Conservation (phyloP, 1,284 basidiomycete species). For the Taiwanofungus camphoratus region DNA sequence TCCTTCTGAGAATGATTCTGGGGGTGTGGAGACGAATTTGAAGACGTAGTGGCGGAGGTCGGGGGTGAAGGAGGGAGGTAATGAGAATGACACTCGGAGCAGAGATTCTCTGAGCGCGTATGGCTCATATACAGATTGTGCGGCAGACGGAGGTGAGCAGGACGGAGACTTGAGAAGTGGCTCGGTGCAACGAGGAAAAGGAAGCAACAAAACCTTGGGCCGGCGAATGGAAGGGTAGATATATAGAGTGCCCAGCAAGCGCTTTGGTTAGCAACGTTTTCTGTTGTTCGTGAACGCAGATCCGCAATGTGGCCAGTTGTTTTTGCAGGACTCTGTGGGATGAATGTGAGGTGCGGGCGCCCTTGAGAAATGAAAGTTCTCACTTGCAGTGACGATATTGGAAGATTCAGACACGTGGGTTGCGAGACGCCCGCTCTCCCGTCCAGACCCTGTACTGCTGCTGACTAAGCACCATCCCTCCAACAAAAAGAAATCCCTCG, state of each 20-base stretch:
- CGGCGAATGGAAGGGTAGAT: slow-evolving; percentile 1
- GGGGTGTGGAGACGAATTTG: slow-evolving; percentile 17
- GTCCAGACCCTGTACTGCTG: not conserved
- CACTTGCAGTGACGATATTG: slow-evolving; percentile 9
- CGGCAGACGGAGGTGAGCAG: slow-evolving; percentile 2
- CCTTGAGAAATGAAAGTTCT: slow-evolving; percentile 8
- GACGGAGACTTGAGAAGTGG: slow-evolving; percentile 8
- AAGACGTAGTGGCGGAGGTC: slow-evolving; percentile 18
- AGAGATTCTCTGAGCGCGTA: slow-evolving; percentile 19
- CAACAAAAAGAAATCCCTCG: not conserved
- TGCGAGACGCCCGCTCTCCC: slow-evolving; percentile 1
- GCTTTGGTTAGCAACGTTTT: slow-evolving; percentile 9
- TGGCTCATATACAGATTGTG: slow-evolving; percentile 24
- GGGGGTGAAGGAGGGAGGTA: slow-evolving; percentile 22
- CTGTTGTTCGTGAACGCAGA: not conserved
- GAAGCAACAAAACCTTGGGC: slow-evolving; percentile 1
- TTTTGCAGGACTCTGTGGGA: too few relatives aligned
- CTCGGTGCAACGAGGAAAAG: slow-evolving; percentile 6
- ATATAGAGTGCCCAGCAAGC: slow-evolving; percentile 1
- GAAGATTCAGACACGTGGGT: slow-evolving; percentile 9
- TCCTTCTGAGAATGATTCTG: slow-evolving; percentile 11
- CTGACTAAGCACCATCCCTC: too few relatives aligned
- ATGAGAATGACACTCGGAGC: slow-evolving; percentile 22
- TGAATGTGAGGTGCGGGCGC: not conserved
- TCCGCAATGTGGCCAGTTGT: not conserved